A percentile compares a stretch with the other conserved stretches of the same genome.
These are phyloP conservation scores for Fragosphaeria purpurea DNA, from an alignment of 2,329 filamentous ascomycete genomes.

Conservation along the genomic window DNA sequence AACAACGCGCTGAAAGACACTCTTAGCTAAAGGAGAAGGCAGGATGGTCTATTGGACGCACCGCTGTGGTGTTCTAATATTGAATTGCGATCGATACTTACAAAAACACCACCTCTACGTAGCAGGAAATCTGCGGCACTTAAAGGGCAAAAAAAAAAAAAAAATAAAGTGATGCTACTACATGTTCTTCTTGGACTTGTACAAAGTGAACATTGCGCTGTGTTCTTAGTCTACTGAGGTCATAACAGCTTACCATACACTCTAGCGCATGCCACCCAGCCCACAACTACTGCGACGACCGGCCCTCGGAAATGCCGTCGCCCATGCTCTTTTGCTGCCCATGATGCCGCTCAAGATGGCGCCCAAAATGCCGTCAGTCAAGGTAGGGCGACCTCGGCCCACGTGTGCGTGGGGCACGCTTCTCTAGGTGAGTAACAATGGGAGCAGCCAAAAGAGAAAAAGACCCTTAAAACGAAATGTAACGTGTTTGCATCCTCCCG, in stretches of 20 bases:
- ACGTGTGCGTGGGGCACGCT: slow-evolving; percentile 22
- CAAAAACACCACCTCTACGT: neutral
- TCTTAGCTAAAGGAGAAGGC: neutral
- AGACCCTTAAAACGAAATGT: neutral
- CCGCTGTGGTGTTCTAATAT: too few species aligned
- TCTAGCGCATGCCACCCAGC: too few species aligned
- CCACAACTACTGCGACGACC: slow-evolving; percentile 24
- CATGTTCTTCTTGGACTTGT: too few species aligned
- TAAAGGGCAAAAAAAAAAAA: too few species aligned
- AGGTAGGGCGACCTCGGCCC: slow-evolving; percentile 46
- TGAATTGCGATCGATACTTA: too few species aligned
- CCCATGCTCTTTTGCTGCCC: slow-evolving; percentile 77
- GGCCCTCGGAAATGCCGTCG: slow-evolving; percentile 77
- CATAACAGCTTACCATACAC: too few species aligned
- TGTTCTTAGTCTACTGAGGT: too few species aligned
- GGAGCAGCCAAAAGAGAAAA: neutral
- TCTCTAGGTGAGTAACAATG: too few species aligned
- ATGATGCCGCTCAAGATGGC: slow-evolving; percentile 82
- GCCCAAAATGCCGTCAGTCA: slow-evolving; percentile 83
- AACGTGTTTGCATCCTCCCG: too few species aligned
- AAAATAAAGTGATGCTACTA: too few species aligned
- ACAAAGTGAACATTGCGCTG: too few species aligned
- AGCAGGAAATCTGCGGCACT: too few species aligned
- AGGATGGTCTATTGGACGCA: neutral
- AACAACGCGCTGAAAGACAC: slow-evolving; percentile 48